Base-by-base conservation (phyloP, 2,329 filamentous ascomycete species). In the Rhytidhysteron rufulum region DNA sequence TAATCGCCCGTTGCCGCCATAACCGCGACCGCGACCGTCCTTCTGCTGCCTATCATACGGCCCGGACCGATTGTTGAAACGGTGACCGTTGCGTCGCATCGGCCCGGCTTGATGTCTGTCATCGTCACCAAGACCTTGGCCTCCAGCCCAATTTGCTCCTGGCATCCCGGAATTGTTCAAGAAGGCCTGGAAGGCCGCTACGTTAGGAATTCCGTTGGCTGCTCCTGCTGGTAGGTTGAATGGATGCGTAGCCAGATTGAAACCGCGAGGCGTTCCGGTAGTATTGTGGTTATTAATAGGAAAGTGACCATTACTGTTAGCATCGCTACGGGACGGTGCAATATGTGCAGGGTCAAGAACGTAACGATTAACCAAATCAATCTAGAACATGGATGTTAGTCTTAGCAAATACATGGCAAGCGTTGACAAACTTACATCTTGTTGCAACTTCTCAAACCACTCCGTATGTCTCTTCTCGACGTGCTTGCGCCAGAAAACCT, bases 401-500 rank as follows among this genome's bases (percentile, higher is more conserved):
- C 16, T 27, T 10, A 13, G 30, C 21, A 37, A 43, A 10, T n/a
- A 31, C 22, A 19, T 31, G 7, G 7, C 17, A 30, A 17, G n/a
- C 19, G n/a, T 4, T 21, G 17, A 5, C 24, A 9, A 25, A 73
- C 82, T 73, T 74, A 95, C 90, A 71, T 96, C 91, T 60, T 85
- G 82, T 63, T 84, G 85, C 49, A 96, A 71, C 39, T 73, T 78
- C 24, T 90, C 84, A 32, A 86, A 77, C 86, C 90, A 98, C 39
- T 97, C 91, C 0, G 79, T 65, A 63, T 98, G 93, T 42, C 94
- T 83, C 71, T 98, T 98, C 68, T 97, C 91, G 13, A 97, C 84
- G 57, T 98, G 93, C 73, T 98, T 98, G 58, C 83, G 84, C 91
- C 94, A 98, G 64, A 98, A 98, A 54, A 91, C 82, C 31, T 95